phyloP scores from a whole-genome alignment of 768 basidiomycete species.

The Leucocoprinus birnbaumii region DNA sequence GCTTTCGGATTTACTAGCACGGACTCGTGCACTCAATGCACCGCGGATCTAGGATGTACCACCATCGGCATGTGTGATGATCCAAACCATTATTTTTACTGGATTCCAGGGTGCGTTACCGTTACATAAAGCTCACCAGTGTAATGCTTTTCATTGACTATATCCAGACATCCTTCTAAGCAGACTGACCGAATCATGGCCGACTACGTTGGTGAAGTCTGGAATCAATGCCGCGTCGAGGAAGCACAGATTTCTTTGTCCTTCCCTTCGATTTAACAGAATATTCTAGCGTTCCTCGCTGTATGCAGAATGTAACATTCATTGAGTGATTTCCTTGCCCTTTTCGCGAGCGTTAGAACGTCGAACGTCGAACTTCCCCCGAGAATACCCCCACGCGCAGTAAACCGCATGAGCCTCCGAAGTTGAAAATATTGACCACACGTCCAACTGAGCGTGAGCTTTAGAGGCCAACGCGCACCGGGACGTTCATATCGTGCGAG shows the following conservation, averaged over 20 bases:
- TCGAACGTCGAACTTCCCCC: background rate
- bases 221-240: conserved; percentile 15
- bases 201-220: conserved; percentile 42
- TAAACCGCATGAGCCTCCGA: too few relatives aligned
- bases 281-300: too few relatives aligned
- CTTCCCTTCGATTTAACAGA: too few relatives aligned
- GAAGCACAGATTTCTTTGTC: background rate
- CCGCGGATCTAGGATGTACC: conserved; percentile 27
- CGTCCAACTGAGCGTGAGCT: too few relatives aligned
- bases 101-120: conserved; percentile 41
- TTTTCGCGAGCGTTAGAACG: background rate
- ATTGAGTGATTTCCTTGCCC: too few relatives aligned
- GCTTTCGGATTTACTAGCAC: conserved; percentile 48
- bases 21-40: conserved; percentile 28
- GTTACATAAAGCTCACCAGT: background rate
- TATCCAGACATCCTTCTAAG: conserved; percentile 44
- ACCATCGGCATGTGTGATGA: conserved; percentile 32
- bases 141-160: too few relatives aligned
- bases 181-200: conserved; percentile 52
- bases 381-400: too few relatives aligned
- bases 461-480: too few relatives aligned
- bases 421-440: too few relatives aligned
- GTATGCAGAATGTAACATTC: background rate
- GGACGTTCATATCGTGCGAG: too few relatives aligned
- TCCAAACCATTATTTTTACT: conserved; percentile 50